These are phyloP conservation scores for Zelopaecilomyces penicillatus DNA, from an alignment of 2,329 filamentous ascomycete genomes.

Conservation along the genomic window DNA sequence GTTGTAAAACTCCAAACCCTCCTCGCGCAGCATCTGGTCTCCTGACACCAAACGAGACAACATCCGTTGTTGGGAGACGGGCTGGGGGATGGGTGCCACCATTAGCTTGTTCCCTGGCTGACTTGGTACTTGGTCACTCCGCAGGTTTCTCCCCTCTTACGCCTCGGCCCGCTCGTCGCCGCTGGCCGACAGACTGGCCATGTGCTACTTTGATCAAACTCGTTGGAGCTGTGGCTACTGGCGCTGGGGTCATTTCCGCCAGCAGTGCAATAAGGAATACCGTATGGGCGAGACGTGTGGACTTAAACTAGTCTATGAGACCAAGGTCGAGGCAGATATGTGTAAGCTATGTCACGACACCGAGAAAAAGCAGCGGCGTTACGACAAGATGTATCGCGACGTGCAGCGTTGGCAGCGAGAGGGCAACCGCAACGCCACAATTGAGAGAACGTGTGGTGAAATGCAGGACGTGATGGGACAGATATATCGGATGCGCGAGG, in stretches of 20 bases:
- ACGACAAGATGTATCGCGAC: conserved; percentile 65
- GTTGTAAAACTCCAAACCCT: neutral
- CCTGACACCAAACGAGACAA: neutral
- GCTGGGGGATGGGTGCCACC: conserved; percentile 1
- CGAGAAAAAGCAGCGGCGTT: conserved; percentile 71
- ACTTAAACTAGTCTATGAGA: conserved; percentile 78
- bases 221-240: conserved; percentile 80
- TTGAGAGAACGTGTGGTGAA: conserved; percentile 62
- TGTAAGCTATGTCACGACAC: conserved; percentile 88
- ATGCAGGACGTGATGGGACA: conserved; percentile 58
- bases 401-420: conserved; percentile 70
- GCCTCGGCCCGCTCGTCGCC: conserved; percentile 7
- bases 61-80: neutral
- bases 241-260: conserved; percentile 88
- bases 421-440: conserved; percentile 63
- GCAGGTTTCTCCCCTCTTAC: conserved; percentile 9
- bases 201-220: conserved; percentile 96
- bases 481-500: conserved; percentile 38
- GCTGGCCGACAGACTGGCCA: conserved; percentile 32
- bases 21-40: neutral
- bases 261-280: conserved; percentile 91
- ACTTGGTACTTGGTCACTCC: conserved; percentile 7
- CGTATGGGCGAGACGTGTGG: conserved; percentile 95
- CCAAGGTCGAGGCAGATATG: conserved; percentile 51
- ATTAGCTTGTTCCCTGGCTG: conserved; percentile 12